These are phyloP conservation scores for Pharnaceum exiguum DNA, from an alignment of 148 eudicot genomes.

Conservation along the genomic window DNA sequence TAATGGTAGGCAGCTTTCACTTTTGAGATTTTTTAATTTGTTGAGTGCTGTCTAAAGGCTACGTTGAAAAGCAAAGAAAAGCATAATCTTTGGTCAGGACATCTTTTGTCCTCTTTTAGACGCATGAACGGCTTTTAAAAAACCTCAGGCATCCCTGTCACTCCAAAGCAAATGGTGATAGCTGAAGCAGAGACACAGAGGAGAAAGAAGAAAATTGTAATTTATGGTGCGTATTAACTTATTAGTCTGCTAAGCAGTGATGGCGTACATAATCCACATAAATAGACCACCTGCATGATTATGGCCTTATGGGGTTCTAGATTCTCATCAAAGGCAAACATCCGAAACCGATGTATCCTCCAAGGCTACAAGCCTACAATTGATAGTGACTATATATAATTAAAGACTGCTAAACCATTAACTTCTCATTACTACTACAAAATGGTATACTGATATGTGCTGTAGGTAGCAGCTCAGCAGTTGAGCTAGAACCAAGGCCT, in stretches of 20 bases:
- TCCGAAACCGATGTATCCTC: no score
- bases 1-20: slow-evolving; percentile 58
- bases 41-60: slow-evolving; percentile 57
- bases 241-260: not conserved
- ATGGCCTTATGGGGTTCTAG: no score
- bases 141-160: slow-evolving; percentile 26
- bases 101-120: slow-evolving; percentile 27
- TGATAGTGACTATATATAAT: no score
- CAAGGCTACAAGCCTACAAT: no score
- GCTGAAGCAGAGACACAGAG: not conserved
- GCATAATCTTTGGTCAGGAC: slow-evolving; percentile 51
- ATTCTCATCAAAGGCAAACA: no score
- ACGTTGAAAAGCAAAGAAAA: slow-evolving; percentile 40
- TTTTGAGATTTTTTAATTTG: slow-evolving; percentile 20
- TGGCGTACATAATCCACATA: not conserved
- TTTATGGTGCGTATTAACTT: not conserved
- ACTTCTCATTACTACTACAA: no score
- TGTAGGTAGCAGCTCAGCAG: no score
- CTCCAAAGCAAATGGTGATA: slow-evolving; percentile 4
- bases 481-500: no score
- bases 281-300: no score
- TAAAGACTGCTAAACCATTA: no score
- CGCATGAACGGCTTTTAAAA: slow-evolving; percentile 19
- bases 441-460: no score
- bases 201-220: not conserved